Evolutionary conservation across 306 rosid genomes (phyloP).

Genomic region (Trifolium fragiferum): DNA sequence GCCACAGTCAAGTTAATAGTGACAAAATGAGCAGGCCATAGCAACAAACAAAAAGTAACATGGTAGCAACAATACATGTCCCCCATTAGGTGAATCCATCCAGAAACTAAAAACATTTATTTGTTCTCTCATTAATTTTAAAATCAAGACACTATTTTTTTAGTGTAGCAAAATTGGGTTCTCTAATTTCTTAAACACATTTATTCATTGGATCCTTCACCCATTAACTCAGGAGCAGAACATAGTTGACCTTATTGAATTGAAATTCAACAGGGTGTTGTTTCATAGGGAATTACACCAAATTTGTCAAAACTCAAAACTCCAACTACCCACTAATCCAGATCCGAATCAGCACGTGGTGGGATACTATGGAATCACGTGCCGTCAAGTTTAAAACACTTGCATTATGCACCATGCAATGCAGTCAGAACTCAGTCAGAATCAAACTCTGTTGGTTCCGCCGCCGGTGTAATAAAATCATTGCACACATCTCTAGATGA

Average conservation of each 20-base stretch:
- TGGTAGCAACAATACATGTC: slow-evolving; percentile 26
- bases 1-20: slow-evolving; percentile 26
- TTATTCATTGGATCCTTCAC: slow-evolving; percentile 42
- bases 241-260: slow-evolving; percentile 42
- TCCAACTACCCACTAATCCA: slow-evolving; percentile 37
- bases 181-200: neutral
- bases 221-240: slow-evolving; percentile 28
- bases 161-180: neutral
- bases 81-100: slow-evolving; percentile 25
- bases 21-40: slow-evolving; percentile 44
- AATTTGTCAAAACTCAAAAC: slow-evolving; percentile 26
- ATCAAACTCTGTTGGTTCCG: slow-evolving; percentile 41
- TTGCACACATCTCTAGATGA: slow-evolving; percentile 45
- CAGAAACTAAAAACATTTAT: slow-evolving; percentile 11
- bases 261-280: slow-evolving; percentile 9
- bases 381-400: slow-evolving; percentile 24
- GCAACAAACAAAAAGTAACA: slow-evolving; percentile 35
- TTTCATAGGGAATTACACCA: slow-evolving; percentile 20
- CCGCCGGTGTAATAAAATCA: slow-evolving; percentile 46
- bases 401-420: neutral
- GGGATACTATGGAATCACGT: slow-evolving; percentile 35
- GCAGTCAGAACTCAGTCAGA: neutral
- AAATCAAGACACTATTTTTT: neutral
- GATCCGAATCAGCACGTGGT: slow-evolving; percentile 37
- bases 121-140: neutral